Conservation (phyloP, 257 asterid species). For the Thymus mandschuricus region DNA sequence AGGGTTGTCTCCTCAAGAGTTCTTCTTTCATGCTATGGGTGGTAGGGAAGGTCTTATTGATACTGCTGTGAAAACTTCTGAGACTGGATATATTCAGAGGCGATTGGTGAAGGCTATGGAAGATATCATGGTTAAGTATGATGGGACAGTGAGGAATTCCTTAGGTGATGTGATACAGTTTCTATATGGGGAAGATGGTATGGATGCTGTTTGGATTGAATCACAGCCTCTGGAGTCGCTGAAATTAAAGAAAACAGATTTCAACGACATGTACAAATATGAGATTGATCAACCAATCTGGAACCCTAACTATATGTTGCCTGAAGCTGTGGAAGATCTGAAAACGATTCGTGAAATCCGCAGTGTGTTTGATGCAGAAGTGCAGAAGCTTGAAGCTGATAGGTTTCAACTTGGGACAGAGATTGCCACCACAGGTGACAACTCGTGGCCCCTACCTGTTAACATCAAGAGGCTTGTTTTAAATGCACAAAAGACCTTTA, state of each 20-base stretch:
- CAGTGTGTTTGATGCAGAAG: conserved; percentile 97
- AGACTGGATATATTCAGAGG: conserved; percentile 98
- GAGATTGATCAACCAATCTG: conserved; percentile 85
- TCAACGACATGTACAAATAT: conserved; percentile 68
- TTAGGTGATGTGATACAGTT: conserved; percentile 98
- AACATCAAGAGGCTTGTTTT: conserved; percentile 85
- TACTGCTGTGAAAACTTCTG: conserved; percentile 99
- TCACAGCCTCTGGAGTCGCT: conserved; percentile 89
- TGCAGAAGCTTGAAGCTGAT: conserved; percentile 91
- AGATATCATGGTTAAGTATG: conserved; percentile 99
- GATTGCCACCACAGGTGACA: conserved; percentile 93
- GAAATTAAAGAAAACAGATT: conserved; percentile 77
- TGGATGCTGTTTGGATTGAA: conserved; percentile 99
- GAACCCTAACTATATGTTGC: conserved; percentile 86
- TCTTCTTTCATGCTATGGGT: conserved; percentile 99
- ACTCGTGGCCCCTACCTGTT: conserved; percentile 94
- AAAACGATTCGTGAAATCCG: conserved; percentile 91
- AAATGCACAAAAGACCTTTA: conserved; percentile 95
- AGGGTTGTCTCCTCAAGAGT: conserved; percentile 97
- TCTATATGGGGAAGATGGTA: conserved; percentile 99
- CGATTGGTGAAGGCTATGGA: conserved; percentile 99
- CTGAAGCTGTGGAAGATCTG: conserved; percentile 91
- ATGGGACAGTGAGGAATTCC: conserved; percentile 97
- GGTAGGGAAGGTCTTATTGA: conserved; percentile 99
- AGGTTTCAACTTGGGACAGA: conserved; percentile 90